Percentiles rank a stretch among this genome's conserved stretches.
Evolutionary conservation across 208 protist genomes (phyloP).

Genomic region (Trypanosoma grayi): DNA sequence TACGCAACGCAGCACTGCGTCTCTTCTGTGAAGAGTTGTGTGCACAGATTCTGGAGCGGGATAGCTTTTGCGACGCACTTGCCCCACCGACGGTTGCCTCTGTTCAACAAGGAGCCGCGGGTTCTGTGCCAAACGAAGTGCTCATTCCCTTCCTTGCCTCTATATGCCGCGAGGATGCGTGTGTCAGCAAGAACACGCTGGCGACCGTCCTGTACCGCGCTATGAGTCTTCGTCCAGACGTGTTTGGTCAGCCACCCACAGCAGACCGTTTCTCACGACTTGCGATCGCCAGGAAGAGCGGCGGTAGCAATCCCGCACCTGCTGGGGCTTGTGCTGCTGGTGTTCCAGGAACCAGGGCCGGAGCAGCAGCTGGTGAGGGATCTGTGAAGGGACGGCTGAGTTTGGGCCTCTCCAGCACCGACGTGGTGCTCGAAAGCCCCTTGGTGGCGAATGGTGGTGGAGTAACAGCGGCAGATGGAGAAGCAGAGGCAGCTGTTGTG

Average conservation of each 20-base stretch:
- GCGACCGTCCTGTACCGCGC: constrained; percentile 53
- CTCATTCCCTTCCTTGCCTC: constrained; percentile 78
- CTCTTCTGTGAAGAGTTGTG: constrained; percentile 70
- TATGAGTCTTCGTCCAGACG: constrained; percentile 63
- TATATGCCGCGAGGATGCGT: constrained; percentile 65
- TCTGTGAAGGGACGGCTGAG: constrained; percentile 12
- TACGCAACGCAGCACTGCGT: constrained; percentile 54
- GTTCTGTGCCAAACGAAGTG: constrained; percentile 60
- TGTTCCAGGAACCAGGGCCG: background rate
- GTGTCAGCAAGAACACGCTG: constrained; percentile 54
- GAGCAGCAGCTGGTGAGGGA: background rate
- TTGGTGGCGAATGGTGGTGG: background rate
- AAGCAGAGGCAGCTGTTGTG: too few relatives aligned
- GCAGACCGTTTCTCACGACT: constrained; percentile 32
- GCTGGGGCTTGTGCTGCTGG: background rate
- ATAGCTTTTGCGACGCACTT: constrained; percentile 62
- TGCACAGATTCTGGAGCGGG: constrained; percentile 44
- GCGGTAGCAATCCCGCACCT: background rate
- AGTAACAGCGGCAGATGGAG: background rate
- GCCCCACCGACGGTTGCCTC: constrained; percentile 62
- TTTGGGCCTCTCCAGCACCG: constrained; percentile 8
- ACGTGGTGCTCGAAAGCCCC: constrained; percentile 20
- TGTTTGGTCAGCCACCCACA: constrained; percentile 84
- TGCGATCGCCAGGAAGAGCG: constrained; percentile 10
- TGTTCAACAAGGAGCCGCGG: constrained; percentile 17